Conservation (phyloP, 495 filamentous ascomycete species). For the Evernia prunastri region DNA sequence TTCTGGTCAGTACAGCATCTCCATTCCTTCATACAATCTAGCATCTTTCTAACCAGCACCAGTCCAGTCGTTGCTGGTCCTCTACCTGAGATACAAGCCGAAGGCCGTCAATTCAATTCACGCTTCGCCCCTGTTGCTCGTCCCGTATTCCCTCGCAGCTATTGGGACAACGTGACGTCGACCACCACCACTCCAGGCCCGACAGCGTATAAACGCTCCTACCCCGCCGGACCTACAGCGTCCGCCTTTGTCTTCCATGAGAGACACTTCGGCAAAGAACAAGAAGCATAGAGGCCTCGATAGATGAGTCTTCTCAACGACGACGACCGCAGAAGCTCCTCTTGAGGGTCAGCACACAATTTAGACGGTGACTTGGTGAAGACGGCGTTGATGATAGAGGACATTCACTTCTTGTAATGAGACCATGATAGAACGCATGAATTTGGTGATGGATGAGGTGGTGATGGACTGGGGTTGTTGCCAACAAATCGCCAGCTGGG, state of each 20-base stretch:
- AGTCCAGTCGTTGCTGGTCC: slow-evolving; percentile 15
- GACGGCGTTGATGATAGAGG: slow-evolving; percentile 1
- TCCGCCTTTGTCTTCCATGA: slow-evolving; percentile 5
- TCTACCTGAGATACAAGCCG: slow-evolving; percentile 20
- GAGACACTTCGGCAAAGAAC: background rate
- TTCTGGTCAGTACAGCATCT: slow-evolving; percentile 16
- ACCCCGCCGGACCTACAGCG: slow-evolving; percentile 4
- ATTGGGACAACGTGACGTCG: slow-evolving; percentile 15
- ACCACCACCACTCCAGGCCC: slow-evolving; percentile 8
- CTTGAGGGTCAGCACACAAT: background rate
- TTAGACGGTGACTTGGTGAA: background rate
- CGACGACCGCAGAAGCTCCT: background rate
- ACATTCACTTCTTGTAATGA: slow-evolving; percentile 4
- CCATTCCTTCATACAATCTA: background rate
- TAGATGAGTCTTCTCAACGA: background rate
- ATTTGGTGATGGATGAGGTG: background rate
- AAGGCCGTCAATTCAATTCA: slow-evolving; percentile 20
- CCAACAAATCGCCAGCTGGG: slow-evolving; percentile 4
- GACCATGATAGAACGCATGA: background rate
- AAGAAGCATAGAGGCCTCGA: background rate
- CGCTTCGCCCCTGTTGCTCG: slow-evolving; percentile 22
- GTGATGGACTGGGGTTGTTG: slow-evolving; percentile 1
- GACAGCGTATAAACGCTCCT: slow-evolving; percentile 2
- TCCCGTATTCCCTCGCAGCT: slow-evolving; percentile 20
- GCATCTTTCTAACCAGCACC: slow-evolving; percentile 1